phyloP scores from a whole-genome alignment of 164 flowering plant species.

The Sedum album region DNA sequence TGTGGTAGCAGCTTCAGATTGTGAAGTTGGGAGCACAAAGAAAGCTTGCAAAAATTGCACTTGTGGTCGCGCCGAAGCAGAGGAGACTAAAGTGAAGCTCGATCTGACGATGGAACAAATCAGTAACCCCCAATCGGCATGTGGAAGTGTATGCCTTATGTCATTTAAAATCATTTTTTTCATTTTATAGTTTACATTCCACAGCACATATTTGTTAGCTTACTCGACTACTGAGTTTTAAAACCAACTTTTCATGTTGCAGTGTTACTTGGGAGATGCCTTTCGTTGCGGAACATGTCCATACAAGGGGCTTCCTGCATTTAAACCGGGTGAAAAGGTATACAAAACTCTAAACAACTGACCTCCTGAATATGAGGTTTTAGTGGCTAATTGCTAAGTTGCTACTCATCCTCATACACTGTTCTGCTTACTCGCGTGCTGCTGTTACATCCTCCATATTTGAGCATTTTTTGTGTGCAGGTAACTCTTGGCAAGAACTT shows the following conservation, averaged over 20 bases:
- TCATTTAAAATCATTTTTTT: not conserved
- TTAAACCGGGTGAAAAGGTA: conserved; percentile 93
- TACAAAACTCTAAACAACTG: not conserved
- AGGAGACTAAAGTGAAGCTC: conserved; percentile 57
- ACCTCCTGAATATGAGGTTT: too few species aligned
- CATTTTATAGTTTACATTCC: not conserved
- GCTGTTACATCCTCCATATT: not conserved
- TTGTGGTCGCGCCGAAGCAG: conserved; percentile 91
- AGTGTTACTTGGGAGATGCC: conserved; percentile 99
- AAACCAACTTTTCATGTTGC: conserved; percentile 12
- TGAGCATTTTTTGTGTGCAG: not conserved
- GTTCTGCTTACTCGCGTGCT: too few species aligned
- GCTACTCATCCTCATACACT: not conserved
- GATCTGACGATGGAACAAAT: conserved; percentile 66
- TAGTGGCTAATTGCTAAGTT: too few species aligned
- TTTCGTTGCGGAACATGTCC: conserved; percentile 92
- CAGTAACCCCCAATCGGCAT: conserved; percentile 82
- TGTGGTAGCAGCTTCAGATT: conserved; percentile 54
- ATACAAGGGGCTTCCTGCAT: conserved; percentile 87
- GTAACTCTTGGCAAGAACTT: not conserved
- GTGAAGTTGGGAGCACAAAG: conserved; percentile 84
- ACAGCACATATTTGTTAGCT: not conserved
- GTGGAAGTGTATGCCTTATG: conserved; percentile 73
- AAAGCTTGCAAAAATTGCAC: conserved; percentile 98
- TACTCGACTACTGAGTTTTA: not conserved